These are phyloP conservation scores for Jatropha curcas DNA, from an alignment of 345 rosid species.

Conservation along the genomic window DNA sequence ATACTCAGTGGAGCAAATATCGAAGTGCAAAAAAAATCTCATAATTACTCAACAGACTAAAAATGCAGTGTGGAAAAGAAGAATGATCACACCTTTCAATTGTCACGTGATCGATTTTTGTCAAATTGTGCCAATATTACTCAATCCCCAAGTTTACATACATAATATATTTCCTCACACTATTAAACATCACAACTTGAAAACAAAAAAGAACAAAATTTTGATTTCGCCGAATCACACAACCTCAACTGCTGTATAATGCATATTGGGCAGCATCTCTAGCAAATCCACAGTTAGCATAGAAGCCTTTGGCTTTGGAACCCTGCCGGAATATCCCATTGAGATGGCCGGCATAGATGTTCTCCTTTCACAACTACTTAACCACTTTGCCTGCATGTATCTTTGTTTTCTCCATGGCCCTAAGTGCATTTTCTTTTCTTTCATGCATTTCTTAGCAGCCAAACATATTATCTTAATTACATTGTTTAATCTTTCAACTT, in stretches of 20 bases:
- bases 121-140: too few relatives aligned
- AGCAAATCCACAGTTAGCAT: constrained; percentile 52
- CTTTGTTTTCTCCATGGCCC: constrained; percentile 63
- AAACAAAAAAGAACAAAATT: neutral
- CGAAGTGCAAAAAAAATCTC: too few relatives aligned
- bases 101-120: too few relatives aligned
- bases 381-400: constrained; percentile 63
- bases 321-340: constrained; percentile 22
- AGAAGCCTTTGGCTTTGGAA: constrained; percentile 39
- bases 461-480: constrained; percentile 41
- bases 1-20: too few relatives aligned
- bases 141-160: too few relatives aligned
- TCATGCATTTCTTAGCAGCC: constrained; percentile 61
- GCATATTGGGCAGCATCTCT: constrained; percentile 37
- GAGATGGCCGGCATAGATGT: constrained; percentile 21
- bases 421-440: constrained; percentile 56
- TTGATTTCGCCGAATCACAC: constrained; percentile 18
- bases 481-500: constrained; percentile 41
- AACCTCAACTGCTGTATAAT: constrained; percentile 40
- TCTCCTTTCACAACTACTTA: constrained; percentile 35
- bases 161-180: too few relatives aligned
- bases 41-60: too few relatives aligned
- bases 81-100: too few relatives aligned
- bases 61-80: too few relatives aligned
- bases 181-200: neutral